These are phyloP conservation scores for Lasiosphaeriaceae sp. DNA, from an alignment of 495 filamentous ascomycete genomes.

Conservation along the genomic window DNA sequence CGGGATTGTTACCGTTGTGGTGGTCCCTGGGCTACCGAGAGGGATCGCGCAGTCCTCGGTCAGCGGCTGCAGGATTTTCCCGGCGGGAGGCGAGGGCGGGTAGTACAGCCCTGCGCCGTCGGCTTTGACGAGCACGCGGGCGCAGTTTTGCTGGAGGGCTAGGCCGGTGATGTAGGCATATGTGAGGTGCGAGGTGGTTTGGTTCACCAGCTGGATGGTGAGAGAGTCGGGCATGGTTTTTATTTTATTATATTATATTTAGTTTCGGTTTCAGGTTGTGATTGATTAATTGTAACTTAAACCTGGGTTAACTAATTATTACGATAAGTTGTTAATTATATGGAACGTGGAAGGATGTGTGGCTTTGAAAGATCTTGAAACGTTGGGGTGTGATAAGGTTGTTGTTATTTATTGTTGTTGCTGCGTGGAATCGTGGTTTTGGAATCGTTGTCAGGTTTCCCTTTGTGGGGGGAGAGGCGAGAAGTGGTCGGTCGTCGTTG, in stretches of 20 bases:
- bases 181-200: slow-evolving; percentile 26
- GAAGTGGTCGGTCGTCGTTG: neutral
- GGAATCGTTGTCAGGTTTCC: too few species aligned
- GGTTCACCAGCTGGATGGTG: slow-evolving; percentile 36
- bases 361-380: too few species aligned
- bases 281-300: too few species aligned
- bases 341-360: too few species aligned
- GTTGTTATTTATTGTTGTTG: too few species aligned
- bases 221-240: slow-evolving; percentile 38
- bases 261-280: too few species aligned
- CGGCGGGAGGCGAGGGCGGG: slow-evolving; percentile 30
- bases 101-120: slow-evolving; percentile 33
- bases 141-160: slow-evolving; percentile 32
- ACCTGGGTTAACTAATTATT: too few species aligned
- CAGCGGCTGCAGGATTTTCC: slow-evolving; percentile 43
- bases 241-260: neutral
- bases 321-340: too few species aligned
- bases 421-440: too few species aligned
- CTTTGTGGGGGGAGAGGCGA: too few species aligned
- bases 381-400: too few species aligned
- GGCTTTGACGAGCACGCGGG: slow-evolving; percentile 34
- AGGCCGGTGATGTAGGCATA: slow-evolving; percentile 45
- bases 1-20: slow-evolving; percentile 59
- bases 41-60: slow-evolving; percentile 61
- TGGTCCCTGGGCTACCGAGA: slow-evolving; percentile 58